A percentile compares a stretch with the other conserved stretches of the same genome.
Evolutionary conservation across 768 basidiomycete species (phyloP).

Genomic region (Pholiota molesta): DNA sequence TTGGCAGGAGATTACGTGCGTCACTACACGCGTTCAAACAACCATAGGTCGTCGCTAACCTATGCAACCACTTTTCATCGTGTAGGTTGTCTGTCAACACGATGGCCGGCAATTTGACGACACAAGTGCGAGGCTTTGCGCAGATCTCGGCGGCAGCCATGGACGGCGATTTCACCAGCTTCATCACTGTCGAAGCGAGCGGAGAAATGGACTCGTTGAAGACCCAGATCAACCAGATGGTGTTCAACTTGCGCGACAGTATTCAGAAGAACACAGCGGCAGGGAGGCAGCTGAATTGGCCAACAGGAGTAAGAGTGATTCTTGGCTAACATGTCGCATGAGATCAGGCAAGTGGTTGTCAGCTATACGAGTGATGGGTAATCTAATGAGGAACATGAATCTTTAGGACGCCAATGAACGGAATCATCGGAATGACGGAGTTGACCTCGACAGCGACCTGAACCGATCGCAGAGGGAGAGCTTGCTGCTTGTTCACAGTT

Average conservation of each 20-base stretch:
- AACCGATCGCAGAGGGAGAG: conserved; percentile 95
- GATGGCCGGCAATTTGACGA: conserved; percentile 96
- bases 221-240: conserved; percentile 99
- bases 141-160: conserved; percentile 98
- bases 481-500: conserved; percentile 90
- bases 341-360: conserved; percentile 75
- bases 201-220: conserved; percentile 99
- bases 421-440: conserved; percentile 99
- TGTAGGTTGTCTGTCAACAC: conserved; percentile 91
- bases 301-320: conserved; percentile 98
- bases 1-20: conserved; percentile 99
- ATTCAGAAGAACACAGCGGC: conserved; percentile 98
- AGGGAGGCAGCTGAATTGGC: conserved; percentile 97
- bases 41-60: background rate
- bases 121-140: conserved; percentile 97
- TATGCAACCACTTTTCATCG: background rate
- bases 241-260: conserved; percentile 93
- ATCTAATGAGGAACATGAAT: background rate
- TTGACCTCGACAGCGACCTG: conserved; percentile 95
- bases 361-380: background rate
- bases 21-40: conserved; percentile 17
- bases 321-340: conserved; percentile 98
- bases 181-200: conserved; percentile 98
- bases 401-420: conserved; percentile 97
- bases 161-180: conserved; percentile 97